phyloP scores from a whole-genome alignment of 1,139 yeast species.

The Hyphopichia pseudoburtonii region DNA sequence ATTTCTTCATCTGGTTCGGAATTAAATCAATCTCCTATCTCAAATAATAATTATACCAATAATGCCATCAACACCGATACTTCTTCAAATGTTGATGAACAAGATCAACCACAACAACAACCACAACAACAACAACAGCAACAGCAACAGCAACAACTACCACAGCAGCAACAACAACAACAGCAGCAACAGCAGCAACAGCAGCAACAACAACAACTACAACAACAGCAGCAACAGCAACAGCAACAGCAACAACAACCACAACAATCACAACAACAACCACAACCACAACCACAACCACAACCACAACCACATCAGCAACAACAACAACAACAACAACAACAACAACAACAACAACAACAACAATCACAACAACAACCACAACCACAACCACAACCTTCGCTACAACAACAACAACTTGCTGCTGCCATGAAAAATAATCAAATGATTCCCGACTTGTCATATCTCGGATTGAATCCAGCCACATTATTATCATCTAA shows the following conservation, averaged over 20 bases:
- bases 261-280: too few species aligned
- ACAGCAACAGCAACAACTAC: too few species aligned
- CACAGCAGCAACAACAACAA: too few species aligned
- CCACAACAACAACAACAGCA: too few species aligned
- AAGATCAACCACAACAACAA: too few species aligned
- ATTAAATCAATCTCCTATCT: conserved; percentile 2
- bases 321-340: neutral
- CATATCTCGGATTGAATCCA: neutral
- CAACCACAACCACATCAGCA: neutral
- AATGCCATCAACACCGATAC: neutral
- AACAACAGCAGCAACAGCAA: too few species aligned
- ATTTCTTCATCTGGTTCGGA: conserved; percentile 3
- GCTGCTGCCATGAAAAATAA: neutral
- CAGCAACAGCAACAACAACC: too few species aligned
- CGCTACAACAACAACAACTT: too few species aligned
- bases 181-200: neutral
- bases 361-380: neutral
- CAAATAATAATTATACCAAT: neutral
- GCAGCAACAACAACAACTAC: too few species aligned
- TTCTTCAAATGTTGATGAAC: conserved; percentile 1
- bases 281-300: neutral
- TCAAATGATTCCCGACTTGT: neutral
- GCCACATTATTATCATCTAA: neutral
- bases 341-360: neutral
- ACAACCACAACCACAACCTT: neutral